phyloP scores from a whole-genome alignment of 495 filamentous ascomycete species.

The Lentithecium fluviatile region DNA sequence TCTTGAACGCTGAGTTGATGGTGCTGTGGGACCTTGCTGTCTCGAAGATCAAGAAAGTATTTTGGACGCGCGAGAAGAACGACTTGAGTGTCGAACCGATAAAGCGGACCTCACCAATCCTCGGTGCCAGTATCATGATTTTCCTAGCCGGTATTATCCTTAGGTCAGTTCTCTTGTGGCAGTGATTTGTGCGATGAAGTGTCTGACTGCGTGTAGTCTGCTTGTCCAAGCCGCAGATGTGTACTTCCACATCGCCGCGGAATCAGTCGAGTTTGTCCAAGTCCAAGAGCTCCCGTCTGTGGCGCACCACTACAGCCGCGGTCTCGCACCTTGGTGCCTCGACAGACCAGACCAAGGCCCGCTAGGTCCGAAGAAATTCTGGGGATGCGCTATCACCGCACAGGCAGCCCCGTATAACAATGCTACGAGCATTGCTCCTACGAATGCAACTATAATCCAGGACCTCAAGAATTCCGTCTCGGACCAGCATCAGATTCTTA shows the following conservation, averaged over 20 bases:
- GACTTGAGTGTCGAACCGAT: no score
- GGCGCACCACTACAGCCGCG: neutral
- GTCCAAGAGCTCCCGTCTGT: neutral
- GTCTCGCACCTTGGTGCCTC: conserved; percentile 18
- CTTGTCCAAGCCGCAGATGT: conserved; percentile 19
- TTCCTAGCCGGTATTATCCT: neutral
- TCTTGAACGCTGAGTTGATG: conserved; percentile 18
- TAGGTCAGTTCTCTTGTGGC: neutral
- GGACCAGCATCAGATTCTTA: neutral
- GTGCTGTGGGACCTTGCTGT: neutral
- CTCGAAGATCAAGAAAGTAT: neutral
- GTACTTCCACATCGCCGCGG: conserved; percentile 10
- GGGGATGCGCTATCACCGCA: conserved; percentile 15
- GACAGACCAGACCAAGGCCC: neutral
- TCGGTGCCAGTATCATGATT: neutral
- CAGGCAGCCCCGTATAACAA: neutral
- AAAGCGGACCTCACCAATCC: neutral
- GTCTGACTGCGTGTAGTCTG: neutral
- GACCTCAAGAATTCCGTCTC: neutral
- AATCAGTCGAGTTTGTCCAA: conserved; percentile 4
- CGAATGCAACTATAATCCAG: neutral
- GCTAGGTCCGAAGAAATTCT: conserved; percentile 8
- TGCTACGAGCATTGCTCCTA: neutral
- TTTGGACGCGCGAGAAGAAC: neutral
- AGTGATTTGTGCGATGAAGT: neutral